A percentile compares a stretch with the other conserved stretches of the same genome.
Evolutionary conservation across 768 basidiomycete species (phyloP).

Genomic region (Boletus rubroflammeus): DNA sequence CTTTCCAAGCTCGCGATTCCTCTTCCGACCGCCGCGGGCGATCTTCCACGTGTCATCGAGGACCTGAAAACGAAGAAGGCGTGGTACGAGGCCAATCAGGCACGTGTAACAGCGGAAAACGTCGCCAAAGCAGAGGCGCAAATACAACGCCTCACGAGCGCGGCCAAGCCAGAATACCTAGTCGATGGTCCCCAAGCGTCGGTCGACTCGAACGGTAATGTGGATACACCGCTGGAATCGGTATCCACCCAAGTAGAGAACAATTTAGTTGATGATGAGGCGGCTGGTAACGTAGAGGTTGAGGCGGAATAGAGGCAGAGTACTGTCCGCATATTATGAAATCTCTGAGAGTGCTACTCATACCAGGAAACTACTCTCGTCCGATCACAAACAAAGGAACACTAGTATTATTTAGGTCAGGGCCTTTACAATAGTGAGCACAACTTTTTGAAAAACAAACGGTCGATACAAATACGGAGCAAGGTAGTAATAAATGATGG

Average conservation of each 20-base stretch:
- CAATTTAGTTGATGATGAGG: slow-evolving; percentile 28
- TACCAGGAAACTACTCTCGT: slow-evolving; percentile 17
- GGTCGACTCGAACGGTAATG: slow-evolving; percentile 37
- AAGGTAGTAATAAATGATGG: slow-evolving; percentile 38
- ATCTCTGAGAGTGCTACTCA: slow-evolving; percentile 21
- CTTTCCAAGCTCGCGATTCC: slow-evolving; percentile 87
- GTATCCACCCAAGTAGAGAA: slow-evolving; percentile 39
- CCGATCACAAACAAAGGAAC: slow-evolving; percentile 12
- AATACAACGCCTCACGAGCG: slow-evolving; percentile 56
- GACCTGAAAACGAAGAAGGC: slow-evolving; percentile 92
- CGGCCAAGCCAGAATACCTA: slow-evolving; percentile 36
- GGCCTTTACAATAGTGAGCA: slow-evolving; percentile 36
- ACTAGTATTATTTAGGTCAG: slow-evolving; percentile 31
- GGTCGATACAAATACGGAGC: slow-evolving; percentile 37
- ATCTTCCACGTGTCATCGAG: slow-evolving; percentile 80
- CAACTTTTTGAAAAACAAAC: slow-evolving; percentile 33
- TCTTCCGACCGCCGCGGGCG: slow-evolving; percentile 71
- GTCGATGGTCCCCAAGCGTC: slow-evolving; percentile 27
- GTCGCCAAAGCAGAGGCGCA: slow-evolving; percentile 76
- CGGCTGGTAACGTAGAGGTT: slow-evolving; percentile 37
- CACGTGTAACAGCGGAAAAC: slow-evolving; percentile 72
- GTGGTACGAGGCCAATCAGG: slow-evolving; percentile 94
- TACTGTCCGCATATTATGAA: slow-evolving; percentile 13
- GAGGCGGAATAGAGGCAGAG: slow-evolving; percentile 28
- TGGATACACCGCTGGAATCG: slow-evolving; percentile 44